Percentiles rank a stretch among this genome's conserved stretches.
Evolutionary conservation across 2,329 filamentous ascomycete species (phyloP).

Genomic region (Colletotrichum theobromicola): DNA sequence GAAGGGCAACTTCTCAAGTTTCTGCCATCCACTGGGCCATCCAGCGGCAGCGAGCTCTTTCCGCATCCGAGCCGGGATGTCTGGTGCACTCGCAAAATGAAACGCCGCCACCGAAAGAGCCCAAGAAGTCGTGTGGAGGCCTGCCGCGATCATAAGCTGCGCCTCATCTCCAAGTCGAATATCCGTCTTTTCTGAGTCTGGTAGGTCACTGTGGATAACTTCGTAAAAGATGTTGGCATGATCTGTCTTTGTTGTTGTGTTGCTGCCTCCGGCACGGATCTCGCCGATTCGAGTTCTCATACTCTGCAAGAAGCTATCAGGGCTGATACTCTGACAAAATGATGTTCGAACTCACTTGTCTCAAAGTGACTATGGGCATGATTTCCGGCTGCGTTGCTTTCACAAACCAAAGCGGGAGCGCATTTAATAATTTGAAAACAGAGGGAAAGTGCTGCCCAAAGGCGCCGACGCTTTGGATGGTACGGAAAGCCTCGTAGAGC

Average conservation of each 20-base stretch:
- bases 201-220: conserved; percentile 33
- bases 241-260: not conserved
- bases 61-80: conserved; percentile 32
- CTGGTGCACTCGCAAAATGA: conserved; percentile 38
- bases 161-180: conserved; percentile 38
- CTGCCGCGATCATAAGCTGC: conserved; percentile 35
- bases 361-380: conserved; percentile 26
- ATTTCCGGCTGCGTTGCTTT: conserved; percentile 24
- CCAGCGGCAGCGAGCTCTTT: conserved; percentile 33
- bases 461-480: conserved; percentile 27
- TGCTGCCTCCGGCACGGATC: conserved; percentile 11
- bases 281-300: not conserved
- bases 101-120: conserved; percentile 39
- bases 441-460: conserved; percentile 32
- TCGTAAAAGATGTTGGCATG: conserved; percentile 35
- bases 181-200: conserved; percentile 35
- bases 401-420: conserved; percentile 26
- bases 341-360: not conserved
- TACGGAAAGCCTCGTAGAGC: conserved; percentile 28
- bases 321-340: no score
- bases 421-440: conserved; percentile 28
- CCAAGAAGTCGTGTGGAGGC: conserved; percentile 41
- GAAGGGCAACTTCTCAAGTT: conserved; percentile 39
- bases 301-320: not conserved
- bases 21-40: conserved; percentile 16